Percentiles rank a stretch among this genome's conserved stretches.
These are phyloP conservation scores for Camellia granthamiana DNA, from an alignment of 148 eudicot genomes.

Conservation along the genomic window DNA sequence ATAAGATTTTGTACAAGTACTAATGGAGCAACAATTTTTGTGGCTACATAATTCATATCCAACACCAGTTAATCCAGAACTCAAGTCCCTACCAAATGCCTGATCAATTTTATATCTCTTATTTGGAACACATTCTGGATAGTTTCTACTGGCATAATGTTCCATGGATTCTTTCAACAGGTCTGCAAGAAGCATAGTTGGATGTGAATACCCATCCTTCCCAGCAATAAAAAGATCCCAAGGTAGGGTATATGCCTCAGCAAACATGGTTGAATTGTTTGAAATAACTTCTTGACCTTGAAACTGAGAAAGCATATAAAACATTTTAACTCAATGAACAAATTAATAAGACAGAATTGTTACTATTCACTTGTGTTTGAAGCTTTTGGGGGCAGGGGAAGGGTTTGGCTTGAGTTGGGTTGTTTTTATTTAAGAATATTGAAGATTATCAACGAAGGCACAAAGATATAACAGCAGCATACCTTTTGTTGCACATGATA, in stretches of 20 bases:
- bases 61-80: conserved; percentile 20
- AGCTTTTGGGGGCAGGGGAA: no score
- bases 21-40: no score
- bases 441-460: background rate
- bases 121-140: conserved; percentile 21
- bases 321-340: no score
- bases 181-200: conserved; percentile 12
- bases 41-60: background rate
- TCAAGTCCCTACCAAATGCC: conserved; percentile 23
- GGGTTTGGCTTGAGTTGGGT: conserved; percentile 35
- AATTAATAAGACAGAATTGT: no score
- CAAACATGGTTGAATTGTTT: no score
- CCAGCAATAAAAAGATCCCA: conserved; percentile 29
- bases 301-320: no score
- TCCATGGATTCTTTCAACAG: conserved; percentile 23
- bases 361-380: no score
- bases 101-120: conserved; percentile 61
- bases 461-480: conserved; percentile 16
- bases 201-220: conserved; percentile 24
- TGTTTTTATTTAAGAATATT: background rate
- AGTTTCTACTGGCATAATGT: background rate
- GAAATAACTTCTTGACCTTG: no score
- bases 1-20: background rate
- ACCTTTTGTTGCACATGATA: conserved; percentile 73
- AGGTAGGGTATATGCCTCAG: no score